Percentiles rank a stretch among this genome's conserved stretches.
Conservation (phyloP, 1,284 basidiomycete genomes). For the Heliocybe sulcata region DNA sequence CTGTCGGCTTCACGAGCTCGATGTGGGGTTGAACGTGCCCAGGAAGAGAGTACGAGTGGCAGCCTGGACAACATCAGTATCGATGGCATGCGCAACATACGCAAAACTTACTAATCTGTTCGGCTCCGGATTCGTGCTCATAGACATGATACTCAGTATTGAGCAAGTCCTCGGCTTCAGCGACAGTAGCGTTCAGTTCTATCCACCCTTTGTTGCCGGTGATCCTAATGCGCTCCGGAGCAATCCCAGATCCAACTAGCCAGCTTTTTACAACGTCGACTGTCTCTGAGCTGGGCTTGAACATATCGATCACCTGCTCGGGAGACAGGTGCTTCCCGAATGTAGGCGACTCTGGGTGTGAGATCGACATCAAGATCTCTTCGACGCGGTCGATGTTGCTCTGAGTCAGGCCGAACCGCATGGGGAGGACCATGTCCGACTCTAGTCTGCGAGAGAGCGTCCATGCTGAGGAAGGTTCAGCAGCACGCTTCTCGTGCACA, state of each 20-base stretch:
- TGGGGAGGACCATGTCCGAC: conserved; percentile 16
- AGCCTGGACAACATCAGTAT: conserved; percentile 16
- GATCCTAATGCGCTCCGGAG: conserved; percentile 20
- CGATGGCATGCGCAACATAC: neutral
- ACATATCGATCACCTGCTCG: conserved; percentile 25
- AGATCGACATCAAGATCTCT: conserved; percentile 26
- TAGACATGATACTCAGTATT: conserved; percentile 31
- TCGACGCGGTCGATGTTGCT: conserved; percentile 27
- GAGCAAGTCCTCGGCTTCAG: conserved; percentile 32
- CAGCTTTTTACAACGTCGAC: conserved; percentile 28
- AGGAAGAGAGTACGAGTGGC: conserved; percentile 33
- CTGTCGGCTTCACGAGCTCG: conserved; percentile 37
- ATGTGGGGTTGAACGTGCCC: conserved; percentile 28
- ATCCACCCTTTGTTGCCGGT: conserved; percentile 33
- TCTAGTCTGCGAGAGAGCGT: conserved; percentile 14
- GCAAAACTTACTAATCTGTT: conserved; percentile 28
- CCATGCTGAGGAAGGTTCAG: conserved; percentile 17
- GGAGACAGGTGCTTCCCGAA: conserved; percentile 31
- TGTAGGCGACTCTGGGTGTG: conserved; percentile 26
- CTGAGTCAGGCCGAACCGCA: conserved; percentile 29
- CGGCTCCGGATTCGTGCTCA: conserved; percentile 26
- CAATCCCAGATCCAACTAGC: conserved; percentile 29
- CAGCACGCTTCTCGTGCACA: conserved; percentile 21
- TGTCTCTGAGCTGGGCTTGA: conserved; percentile 30
- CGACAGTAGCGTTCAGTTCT: conserved; percentile 27